Evolutionary conservation across 2,329 filamentous ascomycete species (phyloP).

Genomic region (Chaetomium sp.): DNA sequence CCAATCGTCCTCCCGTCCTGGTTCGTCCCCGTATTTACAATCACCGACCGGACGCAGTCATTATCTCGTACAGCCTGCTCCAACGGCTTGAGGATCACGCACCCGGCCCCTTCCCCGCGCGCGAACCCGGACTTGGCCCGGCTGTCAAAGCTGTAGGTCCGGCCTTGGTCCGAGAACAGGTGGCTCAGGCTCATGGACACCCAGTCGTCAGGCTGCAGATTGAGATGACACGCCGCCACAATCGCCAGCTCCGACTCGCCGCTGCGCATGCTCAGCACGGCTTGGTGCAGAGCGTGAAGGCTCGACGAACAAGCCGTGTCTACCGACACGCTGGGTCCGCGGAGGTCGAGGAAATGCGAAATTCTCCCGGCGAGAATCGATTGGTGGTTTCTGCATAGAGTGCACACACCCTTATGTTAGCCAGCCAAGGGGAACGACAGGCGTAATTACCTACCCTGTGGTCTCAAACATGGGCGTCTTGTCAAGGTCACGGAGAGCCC

Average conservation of each 20-base stretch:
- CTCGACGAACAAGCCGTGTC: not conserved
- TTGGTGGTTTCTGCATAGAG: no score
- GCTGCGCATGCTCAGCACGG: not conserved
- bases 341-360: not conserved
- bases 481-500: not conserved
- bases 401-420: no score
- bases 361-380: not conserved
- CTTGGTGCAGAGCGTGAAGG: not conserved
- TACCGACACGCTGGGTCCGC: not conserved
- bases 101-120: not conserved
- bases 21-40: conserved; percentile 24
- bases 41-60: conserved; percentile 28
- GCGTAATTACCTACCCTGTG: no score
- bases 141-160: not conserved
- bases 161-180: not conserved
- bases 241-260: not conserved
- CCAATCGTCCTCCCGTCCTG: conserved; percentile 9
- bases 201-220: no score
- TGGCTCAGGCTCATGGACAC: not conserved
- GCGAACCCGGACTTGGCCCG: not conserved
- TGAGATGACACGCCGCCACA: no score
- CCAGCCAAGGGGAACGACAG: no score
- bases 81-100: conserved; percentile 6
- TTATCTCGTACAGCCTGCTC: conserved; percentile 23
- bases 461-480: no score